Base-by-base conservation (phyloP, 306 rosid species). In the Clitoria ternatea region DNA sequence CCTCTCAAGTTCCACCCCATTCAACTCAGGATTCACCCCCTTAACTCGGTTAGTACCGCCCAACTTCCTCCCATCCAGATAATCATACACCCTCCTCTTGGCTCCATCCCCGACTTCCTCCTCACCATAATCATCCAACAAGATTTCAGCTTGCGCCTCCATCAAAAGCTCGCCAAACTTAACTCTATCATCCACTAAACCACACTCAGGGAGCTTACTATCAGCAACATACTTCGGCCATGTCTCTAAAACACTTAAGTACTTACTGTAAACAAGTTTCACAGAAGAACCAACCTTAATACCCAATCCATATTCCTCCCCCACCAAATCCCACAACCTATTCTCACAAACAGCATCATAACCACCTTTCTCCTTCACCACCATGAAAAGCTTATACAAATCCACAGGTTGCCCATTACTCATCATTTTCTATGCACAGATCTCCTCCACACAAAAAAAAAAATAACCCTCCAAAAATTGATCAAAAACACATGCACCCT, bases 351-450 rank as follows among this genome's bases (percentile, higher is more conserved):
- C 77, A 42, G 65, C 73, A 23, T 77, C 81, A 69, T 74, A 90
- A 23, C 98, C 98, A 72, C 98, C 98, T 45, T 85, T 84, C 56
- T 77, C 82, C 74, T 86, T 86, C 70, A 90, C 97, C 67, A 75
- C 86, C 85, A 78, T 56, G 61, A 85, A 90, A 6, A 94, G 88
- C 86, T 84, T 84, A 66, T 84, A 82, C 87, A 90, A 87, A 79
- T 87, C 88, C 50, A 85, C 81, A 1, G 72, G 20, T 37, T 77
- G 80, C 72, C 88, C 90, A 67, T 72, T 57, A 70, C 89, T 84
- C 36, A 83, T 42, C 77, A 83, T 75, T 56, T 64, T 59, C 40
- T 4, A 59, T 4, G 42, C 18, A 67, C 57, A 48, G 71, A 82
- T 73, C 74, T 69, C 85, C 52, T 69, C 53, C 66, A 75, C n/a